Conservation (phyloP, 139 green algal genomes). For the Coelastrella sp. region DNA sequence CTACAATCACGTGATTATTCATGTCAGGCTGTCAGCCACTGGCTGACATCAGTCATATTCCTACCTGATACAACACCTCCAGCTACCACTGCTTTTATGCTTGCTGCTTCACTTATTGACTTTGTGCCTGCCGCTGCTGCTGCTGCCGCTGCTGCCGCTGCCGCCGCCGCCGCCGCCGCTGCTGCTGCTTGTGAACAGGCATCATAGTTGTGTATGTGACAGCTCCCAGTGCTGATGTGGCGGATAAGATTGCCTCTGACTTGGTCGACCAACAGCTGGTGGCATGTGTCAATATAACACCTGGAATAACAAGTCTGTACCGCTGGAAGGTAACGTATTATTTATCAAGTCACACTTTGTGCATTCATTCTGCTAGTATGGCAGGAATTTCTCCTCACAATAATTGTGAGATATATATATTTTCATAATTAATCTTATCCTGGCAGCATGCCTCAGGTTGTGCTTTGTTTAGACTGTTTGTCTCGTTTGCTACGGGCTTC, state of each 20-base stretch:
- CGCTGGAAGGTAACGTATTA: slow-evolving; percentile 79
- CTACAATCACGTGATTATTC: background rate
- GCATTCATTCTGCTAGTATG: background rate
- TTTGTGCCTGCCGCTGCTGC: background rate
- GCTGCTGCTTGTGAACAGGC: slow-evolving; percentile 1
- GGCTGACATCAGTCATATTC: background rate
- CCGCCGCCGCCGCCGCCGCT: background rate
- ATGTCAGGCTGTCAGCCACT: background rate
- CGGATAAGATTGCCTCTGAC: slow-evolving; percentile 56
- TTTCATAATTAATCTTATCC: too few relatives aligned
- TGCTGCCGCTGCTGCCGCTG: background rate
- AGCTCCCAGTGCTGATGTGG: slow-evolving; percentile 58
- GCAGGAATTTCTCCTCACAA: background rate
- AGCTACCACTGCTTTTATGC: background rate
- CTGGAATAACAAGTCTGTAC: slow-evolving; percentile 82
- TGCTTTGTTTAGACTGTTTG: too few relatives aligned
- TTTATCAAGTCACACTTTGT: too few relatives aligned
- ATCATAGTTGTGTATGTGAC: slow-evolving; percentile 69
- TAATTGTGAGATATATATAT: background rate
- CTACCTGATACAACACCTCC: background rate
- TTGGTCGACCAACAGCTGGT: slow-evolving; percentile 75
- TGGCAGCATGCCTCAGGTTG: too few relatives aligned
- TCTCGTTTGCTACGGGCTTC: background rate
- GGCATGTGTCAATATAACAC: slow-evolving; percentile 89
- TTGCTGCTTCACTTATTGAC: background rate